These are phyloP conservation scores for Malassezia nana DNA, from an alignment of 1,284 basidiomycete species.

Conservation along the genomic window DNA sequence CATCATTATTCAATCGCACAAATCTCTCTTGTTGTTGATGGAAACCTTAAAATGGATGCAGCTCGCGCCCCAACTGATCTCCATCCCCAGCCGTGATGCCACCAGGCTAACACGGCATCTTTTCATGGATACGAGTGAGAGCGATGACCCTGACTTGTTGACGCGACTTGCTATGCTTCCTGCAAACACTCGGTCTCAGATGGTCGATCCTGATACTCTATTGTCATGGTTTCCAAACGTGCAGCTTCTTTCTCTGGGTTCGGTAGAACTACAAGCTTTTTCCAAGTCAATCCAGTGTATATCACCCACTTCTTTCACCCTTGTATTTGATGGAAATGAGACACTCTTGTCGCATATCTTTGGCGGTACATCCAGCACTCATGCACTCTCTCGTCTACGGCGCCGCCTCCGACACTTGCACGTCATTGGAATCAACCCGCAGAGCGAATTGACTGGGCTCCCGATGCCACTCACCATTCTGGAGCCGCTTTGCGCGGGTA, in stretches of 20 bases:
- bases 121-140: conserved; percentile 20
- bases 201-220: neutral
- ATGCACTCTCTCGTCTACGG: neutral
- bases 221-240: conserved; percentile 1
- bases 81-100: neutral
- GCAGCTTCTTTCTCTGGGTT: conserved; percentile 5
- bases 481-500: conserved; percentile 20
- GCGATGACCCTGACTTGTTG: conserved; percentile 1
- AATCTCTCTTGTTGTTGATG: conserved; percentile 13
- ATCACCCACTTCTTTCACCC: neutral
- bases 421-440: conserved; percentile 16
- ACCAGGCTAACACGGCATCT: conserved; percentile 13
- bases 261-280: conserved; percentile 18
- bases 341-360: conserved; percentile 4
- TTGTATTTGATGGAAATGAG: conserved; percentile 5
- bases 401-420: conserved; percentile 15
- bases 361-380: neutral
- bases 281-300: conserved; percentile 6
- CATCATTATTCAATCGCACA: conserved; percentile 9
- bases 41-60: conserved; percentile 2
- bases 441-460: conserved; percentile 20
- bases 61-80: neutral
- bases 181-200: neutral
- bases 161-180: neutral
- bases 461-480: conserved; percentile 21